Evolutionary conservation across 805 yeast species (phyloP).

Genomic region (Metschnikowia anglica): DNA sequence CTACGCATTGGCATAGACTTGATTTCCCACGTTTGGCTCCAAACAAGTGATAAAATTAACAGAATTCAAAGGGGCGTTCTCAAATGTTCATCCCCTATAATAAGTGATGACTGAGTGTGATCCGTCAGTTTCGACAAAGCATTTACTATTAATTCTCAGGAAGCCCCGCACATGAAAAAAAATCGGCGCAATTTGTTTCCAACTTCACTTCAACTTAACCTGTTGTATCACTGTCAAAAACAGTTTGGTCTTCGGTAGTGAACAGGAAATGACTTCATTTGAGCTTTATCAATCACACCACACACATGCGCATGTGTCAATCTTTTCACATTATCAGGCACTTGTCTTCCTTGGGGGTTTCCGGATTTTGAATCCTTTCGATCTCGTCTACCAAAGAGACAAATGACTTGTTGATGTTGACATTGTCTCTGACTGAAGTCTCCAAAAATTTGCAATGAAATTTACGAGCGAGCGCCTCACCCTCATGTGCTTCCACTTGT

Average conservation of each 20-base stretch:
- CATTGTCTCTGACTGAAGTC: slow-evolving; percentile 48
- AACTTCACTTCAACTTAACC: too few relatives aligned
- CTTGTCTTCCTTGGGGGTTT: slow-evolving; percentile 45
- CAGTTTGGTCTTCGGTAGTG: background rate
- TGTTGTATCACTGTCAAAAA: too few relatives aligned
- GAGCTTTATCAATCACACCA: background rate
- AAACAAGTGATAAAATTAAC: too few relatives aligned
- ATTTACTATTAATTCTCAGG: too few relatives aligned
- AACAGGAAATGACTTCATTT: background rate
- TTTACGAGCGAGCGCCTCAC: slow-evolving; percentile 40
- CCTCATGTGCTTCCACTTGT: slow-evolving; percentile 27
- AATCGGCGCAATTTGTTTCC: too few relatives aligned
- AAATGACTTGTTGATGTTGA: slow-evolving; percentile 53
- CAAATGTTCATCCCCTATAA: too few relatives aligned
- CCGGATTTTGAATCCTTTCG: slow-evolving; percentile 60
- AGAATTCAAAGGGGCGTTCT: too few relatives aligned
- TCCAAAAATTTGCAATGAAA: slow-evolving; percentile 49
- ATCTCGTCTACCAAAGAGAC: slow-evolving; percentile 57
- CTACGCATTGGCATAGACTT: too few relatives aligned
- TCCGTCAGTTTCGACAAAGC: too few relatives aligned
- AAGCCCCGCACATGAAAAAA: too few relatives aligned
- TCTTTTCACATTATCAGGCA: slow-evolving; percentile 45
- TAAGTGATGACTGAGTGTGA: too few relatives aligned
- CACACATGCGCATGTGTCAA: background rate
- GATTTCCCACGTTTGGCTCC: too few relatives aligned